These are phyloP conservation scores for Kokia cookei DNA, from an alignment of 441 rosid species.

Conservation along the genomic window DNA sequence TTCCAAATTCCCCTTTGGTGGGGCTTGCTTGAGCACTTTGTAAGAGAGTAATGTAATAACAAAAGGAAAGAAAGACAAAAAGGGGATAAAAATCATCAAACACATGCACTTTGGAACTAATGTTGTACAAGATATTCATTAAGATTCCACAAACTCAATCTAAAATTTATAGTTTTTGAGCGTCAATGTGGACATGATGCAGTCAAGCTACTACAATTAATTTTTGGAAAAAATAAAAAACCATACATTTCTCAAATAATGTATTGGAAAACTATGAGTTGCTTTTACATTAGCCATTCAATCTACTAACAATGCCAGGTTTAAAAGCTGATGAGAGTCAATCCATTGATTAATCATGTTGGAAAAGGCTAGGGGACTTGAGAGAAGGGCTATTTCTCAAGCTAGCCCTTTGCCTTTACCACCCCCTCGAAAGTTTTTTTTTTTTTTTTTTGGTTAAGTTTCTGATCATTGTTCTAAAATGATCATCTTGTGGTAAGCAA, in stretches of 20 bases:
- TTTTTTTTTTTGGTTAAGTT: neutral
- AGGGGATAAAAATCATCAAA: slow-evolving; percentile 13
- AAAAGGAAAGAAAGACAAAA: slow-evolving; percentile 25
- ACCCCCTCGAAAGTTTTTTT: slow-evolving; percentile 14
- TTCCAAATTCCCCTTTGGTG: slow-evolving; percentile 39
- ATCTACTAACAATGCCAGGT: slow-evolving; percentile 3
- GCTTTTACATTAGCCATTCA: neutral
- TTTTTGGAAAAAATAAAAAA: neutral
- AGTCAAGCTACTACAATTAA: neutral
- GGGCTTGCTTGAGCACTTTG: slow-evolving; percentile 40
- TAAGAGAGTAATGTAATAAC: slow-evolving; percentile 14
- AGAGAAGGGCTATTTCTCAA: slow-evolving; percentile 9
- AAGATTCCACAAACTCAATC: slow-evolving; percentile 12
- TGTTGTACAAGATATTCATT: slow-evolving; percentile 6
- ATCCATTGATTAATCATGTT: slow-evolving; percentile 22
- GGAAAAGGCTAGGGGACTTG: slow-evolving; percentile 19
- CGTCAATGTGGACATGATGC: neutral
- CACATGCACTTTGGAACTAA: slow-evolving; percentile 16
- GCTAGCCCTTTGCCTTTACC: slow-evolving; percentile 2
- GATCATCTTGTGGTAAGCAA: slow-evolving; percentile 5
- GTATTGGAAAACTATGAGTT: neutral
- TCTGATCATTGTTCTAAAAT: slow-evolving; percentile 6
- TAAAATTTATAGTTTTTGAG: neutral
- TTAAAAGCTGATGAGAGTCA: slow-evolving; percentile 5
- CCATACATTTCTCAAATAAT: neutral